Conservation (phyloP, 139 green algal genomes). For the Chlorella sp. region DNA sequence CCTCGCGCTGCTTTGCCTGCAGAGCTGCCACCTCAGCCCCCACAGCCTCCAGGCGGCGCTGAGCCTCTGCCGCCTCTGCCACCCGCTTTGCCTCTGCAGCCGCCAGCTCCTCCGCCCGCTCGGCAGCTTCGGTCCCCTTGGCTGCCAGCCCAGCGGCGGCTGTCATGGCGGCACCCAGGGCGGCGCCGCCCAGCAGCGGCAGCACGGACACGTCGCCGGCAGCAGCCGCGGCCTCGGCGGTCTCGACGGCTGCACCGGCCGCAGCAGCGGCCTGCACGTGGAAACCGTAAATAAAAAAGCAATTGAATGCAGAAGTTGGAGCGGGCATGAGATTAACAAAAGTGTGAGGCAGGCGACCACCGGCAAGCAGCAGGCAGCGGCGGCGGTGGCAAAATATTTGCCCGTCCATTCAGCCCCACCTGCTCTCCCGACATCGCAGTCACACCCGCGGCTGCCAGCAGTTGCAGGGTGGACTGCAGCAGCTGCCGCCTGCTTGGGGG, state of each 20-base stretch:
- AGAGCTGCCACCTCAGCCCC: constrained; percentile 5
- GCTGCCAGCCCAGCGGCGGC: not conserved
- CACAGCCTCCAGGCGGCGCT: not conserved
- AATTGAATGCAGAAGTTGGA: not conserved
- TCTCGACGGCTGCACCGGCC: not conserved
- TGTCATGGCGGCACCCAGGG: constrained; percentile 7
- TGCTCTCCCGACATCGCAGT: not conserved
- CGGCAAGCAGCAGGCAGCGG: not conserved
- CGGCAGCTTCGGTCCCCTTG: not conserved
- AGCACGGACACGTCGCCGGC: not conserved
- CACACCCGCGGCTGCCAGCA: constrained; percentile 15
- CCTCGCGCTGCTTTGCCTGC: not conserved
- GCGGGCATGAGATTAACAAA: not conserved
- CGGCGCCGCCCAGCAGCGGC: constrained; percentile 9
- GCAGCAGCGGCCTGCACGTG: constrained; percentile 12
- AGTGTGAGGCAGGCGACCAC: not conserved
- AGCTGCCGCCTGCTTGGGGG: constrained; percentile 9
- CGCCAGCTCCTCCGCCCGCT: not conserved
- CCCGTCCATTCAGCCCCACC: not conserved
- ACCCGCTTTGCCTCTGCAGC: not conserved
- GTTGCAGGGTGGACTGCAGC: not conserved
- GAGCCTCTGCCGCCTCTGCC: not conserved
- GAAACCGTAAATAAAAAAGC: not conserved
- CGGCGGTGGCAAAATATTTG: not conserved
- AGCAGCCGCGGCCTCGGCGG: not conserved